A percentile compares a stretch with the other conserved stretches of the same genome.
phyloP scores from a whole-genome alignment of 345 rosid genomes.

The Eucalyptus fibrosa region DNA sequence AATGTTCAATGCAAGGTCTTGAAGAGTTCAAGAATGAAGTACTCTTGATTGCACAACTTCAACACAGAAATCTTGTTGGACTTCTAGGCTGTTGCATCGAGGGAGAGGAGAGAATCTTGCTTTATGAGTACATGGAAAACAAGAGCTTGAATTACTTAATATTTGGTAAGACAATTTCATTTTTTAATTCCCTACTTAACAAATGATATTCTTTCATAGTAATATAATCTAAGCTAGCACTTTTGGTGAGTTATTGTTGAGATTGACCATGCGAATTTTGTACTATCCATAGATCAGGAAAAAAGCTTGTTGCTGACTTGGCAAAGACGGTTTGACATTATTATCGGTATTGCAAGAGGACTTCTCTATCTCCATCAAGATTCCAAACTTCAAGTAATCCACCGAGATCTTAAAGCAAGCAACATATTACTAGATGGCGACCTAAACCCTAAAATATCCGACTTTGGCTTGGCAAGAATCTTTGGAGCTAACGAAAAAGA shows the following conservation, averaged over 20 bases:
- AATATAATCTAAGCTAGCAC: not conserved
- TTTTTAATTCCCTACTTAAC: not conserved
- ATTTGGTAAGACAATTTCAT: not conserved
- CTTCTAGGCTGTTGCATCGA: too few species aligned
- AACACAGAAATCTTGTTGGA: too few species aligned
- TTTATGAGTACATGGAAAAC: too few species aligned
- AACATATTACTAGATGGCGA: slow-evolving; percentile 29
- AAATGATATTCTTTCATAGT: not conserved
- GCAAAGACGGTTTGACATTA: slow-evolving; percentile 14
- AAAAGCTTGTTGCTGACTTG: slow-evolving; percentile 1
- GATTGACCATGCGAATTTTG: not conserved
- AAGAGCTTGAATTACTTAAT: too few species aligned
- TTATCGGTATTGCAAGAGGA: slow-evolving; percentile 36
- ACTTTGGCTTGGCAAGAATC: slow-evolving; percentile 44
- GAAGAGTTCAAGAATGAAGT: too few species aligned
- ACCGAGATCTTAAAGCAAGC: slow-evolving; percentile 38
- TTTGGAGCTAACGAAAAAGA: slow-evolving; percentile 23
- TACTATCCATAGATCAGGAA: slow-evolving; percentile 3
- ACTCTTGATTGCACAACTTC: too few species aligned
- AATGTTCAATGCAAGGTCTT: too few species aligned
- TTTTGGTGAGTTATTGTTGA: too few species aligned
- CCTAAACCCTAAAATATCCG: slow-evolving; percentile 41
- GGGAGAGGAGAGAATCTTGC: too few species aligned
- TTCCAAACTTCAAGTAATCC: slow-evolving; percentile 34
- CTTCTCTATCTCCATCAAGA: slow-evolving; percentile 46